These are phyloP conservation scores for Porcisia hertigi DNA, from an alignment of 208 protist species.

Conservation along the genomic window DNA sequence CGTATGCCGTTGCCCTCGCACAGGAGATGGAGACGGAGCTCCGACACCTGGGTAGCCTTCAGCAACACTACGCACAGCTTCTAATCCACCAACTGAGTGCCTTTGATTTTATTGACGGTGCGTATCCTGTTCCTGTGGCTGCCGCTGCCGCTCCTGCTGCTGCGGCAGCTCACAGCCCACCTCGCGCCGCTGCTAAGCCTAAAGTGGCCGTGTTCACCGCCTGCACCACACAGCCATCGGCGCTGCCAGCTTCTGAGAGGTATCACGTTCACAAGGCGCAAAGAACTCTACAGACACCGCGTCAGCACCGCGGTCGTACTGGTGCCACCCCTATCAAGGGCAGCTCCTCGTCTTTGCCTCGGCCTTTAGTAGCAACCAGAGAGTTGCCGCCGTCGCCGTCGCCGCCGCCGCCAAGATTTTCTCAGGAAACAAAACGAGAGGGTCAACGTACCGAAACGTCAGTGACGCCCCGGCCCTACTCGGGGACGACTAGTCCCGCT, in stretches of 20 bases:
- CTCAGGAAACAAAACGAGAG: not conserved
- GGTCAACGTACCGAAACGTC: not conserved
- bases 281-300: not conserved
- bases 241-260: not conserved
- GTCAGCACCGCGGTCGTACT: not conserved
- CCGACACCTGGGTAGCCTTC: constrained; percentile 17
- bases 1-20: constrained; percentile 19
- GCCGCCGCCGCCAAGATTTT: not conserved
- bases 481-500: not conserved
- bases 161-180: not conserved
- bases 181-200: not conserved
- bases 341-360: not conserved
- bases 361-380: not conserved
- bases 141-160: not conserved
- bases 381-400: not conserved
- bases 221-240: not conserved
- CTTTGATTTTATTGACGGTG: constrained; percentile 6
- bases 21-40: constrained; percentile 21
- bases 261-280: not conserved
- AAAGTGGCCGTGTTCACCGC: not conserved
- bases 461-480: not conserved
- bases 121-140: not conserved
- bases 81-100: constrained; percentile 17
- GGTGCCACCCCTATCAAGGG: not conserved
- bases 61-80: constrained; percentile 14